Conservation (phyloP, 2,329 filamentous ascomycete species). For the Dendrostoma leiphaemia region DNA sequence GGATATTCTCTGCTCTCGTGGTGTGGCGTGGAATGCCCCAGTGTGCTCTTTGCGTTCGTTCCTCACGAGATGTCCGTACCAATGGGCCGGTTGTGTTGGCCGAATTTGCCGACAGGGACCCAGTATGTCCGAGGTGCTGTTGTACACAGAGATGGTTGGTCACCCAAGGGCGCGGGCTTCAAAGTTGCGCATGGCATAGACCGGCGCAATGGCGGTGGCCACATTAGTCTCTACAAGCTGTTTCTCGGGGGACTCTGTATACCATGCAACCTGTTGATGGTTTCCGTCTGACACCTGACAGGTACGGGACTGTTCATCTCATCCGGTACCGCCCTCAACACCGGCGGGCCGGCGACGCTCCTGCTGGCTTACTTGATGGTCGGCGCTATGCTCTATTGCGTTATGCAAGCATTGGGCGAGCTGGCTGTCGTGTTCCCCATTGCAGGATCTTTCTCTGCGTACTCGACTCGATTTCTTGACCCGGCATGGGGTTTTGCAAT, state of each 20-base stretch:
- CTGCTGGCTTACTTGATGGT: constrained; percentile 77
- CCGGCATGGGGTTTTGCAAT: constrained; percentile 94
- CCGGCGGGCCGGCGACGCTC: constrained; percentile 75
- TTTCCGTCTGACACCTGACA: constrained; percentile 27
- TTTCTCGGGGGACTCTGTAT: background rate
- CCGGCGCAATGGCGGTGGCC: too few relatives aligned
- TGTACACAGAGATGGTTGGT: too few relatives aligned
- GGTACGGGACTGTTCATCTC: constrained; percentile 85
- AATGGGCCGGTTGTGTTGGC: too few relatives aligned
- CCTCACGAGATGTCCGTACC: too few relatives aligned
- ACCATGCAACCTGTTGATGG: background rate
- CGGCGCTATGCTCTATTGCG: constrained; percentile 86
- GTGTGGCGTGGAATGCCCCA: background rate
- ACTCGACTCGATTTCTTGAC: constrained; percentile 88
- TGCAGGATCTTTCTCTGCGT: constrained; percentile 87
- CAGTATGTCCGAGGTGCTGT: too few relatives aligned
- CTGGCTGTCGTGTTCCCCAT: constrained; percentile 88
- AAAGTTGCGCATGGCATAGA: background rate
- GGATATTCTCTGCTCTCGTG: background rate
- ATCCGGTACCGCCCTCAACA: constrained; percentile 67
- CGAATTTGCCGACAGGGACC: too few relatives aligned
- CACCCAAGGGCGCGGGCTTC: too few relatives aligned
- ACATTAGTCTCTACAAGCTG: background rate
- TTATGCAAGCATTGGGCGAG: constrained; percentile 87
- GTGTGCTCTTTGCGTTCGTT: too few relatives aligned